These are phyloP conservation scores for Sclerospora graminicola DNA, from an alignment of 352 stramenopile species.

Conservation along the genomic window DNA sequence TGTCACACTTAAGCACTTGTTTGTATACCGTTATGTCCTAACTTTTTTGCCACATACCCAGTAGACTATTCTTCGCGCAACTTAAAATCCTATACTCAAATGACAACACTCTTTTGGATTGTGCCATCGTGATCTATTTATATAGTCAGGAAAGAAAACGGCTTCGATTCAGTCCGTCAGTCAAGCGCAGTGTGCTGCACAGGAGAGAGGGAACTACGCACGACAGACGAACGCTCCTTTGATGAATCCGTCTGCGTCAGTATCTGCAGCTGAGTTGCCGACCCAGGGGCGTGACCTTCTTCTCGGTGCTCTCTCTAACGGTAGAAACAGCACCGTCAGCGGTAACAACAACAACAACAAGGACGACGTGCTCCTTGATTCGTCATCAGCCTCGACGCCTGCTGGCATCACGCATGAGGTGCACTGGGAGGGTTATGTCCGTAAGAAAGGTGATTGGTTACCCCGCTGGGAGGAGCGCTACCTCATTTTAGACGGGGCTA, in stretches of 20 bases:
- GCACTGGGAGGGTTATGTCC: constrained; percentile 83
- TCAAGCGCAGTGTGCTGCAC: constrained; percentile 4
- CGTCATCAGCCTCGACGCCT: constrained; percentile 23
- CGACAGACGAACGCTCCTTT: constrained; percentile 2
- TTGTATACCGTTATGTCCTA: no score
- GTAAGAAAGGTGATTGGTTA: constrained; percentile 85
- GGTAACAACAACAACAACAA: constrained; percentile 6
- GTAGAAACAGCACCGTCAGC: background rate
- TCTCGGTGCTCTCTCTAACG: constrained; percentile 24
- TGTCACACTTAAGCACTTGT: no score
- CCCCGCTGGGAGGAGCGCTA: constrained; percentile 86
- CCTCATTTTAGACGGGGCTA: constrained; percentile 73
- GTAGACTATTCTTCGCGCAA: no score
- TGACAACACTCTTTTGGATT: constrained; percentile 8
- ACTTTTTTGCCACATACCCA: no score
- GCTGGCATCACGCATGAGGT: constrained; percentile 55
- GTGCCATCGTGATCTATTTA: constrained; percentile 23
- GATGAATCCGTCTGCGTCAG: constrained; percentile 11
- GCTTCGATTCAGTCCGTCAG: constrained; percentile 22
- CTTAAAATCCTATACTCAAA: background rate
- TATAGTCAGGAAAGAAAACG: constrained; percentile 12
- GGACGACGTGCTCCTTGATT: constrained; percentile 33
- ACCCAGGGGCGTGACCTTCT: constrained; percentile 35
- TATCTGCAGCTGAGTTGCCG: constrained; percentile 16
- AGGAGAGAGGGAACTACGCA: constrained; percentile 1